These are phyloP conservation scores for Lentinula boryana DNA, from an alignment of 768 basidiomycete species.

Conservation along the genomic window DNA sequence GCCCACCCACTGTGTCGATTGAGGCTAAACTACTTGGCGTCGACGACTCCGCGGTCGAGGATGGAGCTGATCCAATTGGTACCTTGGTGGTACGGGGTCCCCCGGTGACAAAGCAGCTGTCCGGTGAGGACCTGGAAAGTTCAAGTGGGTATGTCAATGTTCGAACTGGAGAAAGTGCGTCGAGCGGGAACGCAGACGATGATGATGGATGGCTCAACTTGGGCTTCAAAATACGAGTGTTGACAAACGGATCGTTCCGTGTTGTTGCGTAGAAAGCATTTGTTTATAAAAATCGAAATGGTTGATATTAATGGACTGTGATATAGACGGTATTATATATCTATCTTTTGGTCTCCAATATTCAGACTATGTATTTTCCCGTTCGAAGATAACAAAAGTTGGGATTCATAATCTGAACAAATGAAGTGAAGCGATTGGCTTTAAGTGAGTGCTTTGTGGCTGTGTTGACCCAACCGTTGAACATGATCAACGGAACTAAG, in stretches of 20 bases:
- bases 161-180: slow-evolving; percentile 10
- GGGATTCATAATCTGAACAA: too few relatives aligned
- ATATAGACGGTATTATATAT: slow-evolving; percentile 3
- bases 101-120: slow-evolving; percentile 52
- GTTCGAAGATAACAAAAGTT: too few relatives aligned
- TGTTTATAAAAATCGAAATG: not conserved
- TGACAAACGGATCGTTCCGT: slow-evolving; percentile 64
- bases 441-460: not conserved
- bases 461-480: not conserved
- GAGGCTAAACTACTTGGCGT: slow-evolving; percentile 76
- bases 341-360: not conserved
- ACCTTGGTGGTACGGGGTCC: slow-evolving; percentile 65
- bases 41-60: slow-evolving; percentile 59
- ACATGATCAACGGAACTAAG: not conserved
- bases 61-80: slow-evolving; percentile 62
- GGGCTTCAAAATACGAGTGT: slow-evolving; percentile 39
- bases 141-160: slow-evolving; percentile 24
- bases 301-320: not conserved
- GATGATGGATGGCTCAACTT: slow-evolving; percentile 42
- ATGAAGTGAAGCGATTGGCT: too few relatives aligned
- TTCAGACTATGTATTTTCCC: not conserved
- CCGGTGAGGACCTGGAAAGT: slow-evolving; percentile 24
- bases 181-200: slow-evolving; percentile 14
- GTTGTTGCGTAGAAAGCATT: slow-evolving; percentile 8
- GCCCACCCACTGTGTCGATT: slow-evolving; percentile 80